Base-by-base conservation (phyloP, 2,329 filamentous ascomycete genomes). In the Neofusicoccum laricinum region DNA sequence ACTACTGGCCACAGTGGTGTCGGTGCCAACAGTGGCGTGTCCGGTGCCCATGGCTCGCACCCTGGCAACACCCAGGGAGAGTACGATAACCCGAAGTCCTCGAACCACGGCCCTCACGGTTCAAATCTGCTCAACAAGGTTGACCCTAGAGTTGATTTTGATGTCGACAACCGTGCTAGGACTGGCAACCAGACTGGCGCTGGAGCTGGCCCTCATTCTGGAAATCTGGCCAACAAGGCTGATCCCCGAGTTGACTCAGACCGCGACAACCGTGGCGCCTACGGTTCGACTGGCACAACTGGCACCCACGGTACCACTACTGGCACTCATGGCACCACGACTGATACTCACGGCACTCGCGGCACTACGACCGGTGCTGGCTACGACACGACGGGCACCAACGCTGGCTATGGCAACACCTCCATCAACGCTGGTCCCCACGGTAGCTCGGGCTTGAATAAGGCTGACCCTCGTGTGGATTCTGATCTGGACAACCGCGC, bases 211-310 rank as follows among this genome's bases (percentile, higher is more conserved):
- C 58, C 58, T 17, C 59, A 63, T 17, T n/a, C n/a, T n/a, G n/a
- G n/a, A 19, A 30, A 8, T 57, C 58, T 58, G 14, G 40, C 48
- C 19, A 65, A 63, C 49, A 63, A 57, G 45, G 30, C 30, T 3
- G 58, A 65, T 17, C 64, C 64, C 7, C 55, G 64, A n/a, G 57
- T 65, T 25, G 64, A 65, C 49, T 53, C 45, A 15, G 64, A 65
- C 43, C 34, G 21, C 40, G 49, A 65, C 64, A 46, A 64, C 61
- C 61, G 61, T 30, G 61, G 50, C 34, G 43, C n/a, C n/a, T n/a
- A n/a, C n/a, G n/a, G n/a, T n/a, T n/a, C n/a, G n/a, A n/a, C n/a
- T n/a, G 25, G 25, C 5, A 30, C 25, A 6, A 7, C 25, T 30
- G 25, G 15, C 19, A 12, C 15, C 14, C 36, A 11, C 14, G 25